A percentile compares a stretch with the other conserved stretches of the same genome.
Conservation (phyloP, 345 rosid genomes). For the Citropsis articulata region DNA sequence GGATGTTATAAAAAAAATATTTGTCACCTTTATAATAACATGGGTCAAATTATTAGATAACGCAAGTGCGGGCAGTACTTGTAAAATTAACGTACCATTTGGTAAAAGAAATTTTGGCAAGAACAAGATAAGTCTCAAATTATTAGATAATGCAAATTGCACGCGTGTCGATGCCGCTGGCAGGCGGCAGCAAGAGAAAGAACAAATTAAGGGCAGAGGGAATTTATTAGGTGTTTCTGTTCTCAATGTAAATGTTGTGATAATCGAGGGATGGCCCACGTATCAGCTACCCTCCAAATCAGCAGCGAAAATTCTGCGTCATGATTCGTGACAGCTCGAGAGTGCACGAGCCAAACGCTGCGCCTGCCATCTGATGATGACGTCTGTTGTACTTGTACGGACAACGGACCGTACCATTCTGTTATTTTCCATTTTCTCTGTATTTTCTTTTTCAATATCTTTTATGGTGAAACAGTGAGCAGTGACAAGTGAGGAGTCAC, state of each 20-base stretch:
- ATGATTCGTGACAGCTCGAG: slow-evolving; percentile 22
- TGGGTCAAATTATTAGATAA: neutral
- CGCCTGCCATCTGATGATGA: slow-evolving; percentile 9
- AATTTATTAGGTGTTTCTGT: slow-evolving; percentile 19
- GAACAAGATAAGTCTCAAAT: neutral
- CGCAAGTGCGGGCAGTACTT: neutral
- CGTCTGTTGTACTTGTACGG: slow-evolving; percentile 26
- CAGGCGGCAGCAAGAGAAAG: neutral
- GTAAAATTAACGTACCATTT: neutral
- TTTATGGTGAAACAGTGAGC: no score
- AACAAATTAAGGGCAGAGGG: slow-evolving; percentile 7
- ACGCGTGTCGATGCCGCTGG: neutral
- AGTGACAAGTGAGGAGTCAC: no score
- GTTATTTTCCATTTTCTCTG: neutral
- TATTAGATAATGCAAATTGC: neutral
- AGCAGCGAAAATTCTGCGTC: neutral
- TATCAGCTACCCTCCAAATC: slow-evolving; percentile 4
- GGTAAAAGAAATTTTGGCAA: neutral
- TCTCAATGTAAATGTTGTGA: neutral
- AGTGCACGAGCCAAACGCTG: slow-evolving; percentile 29
- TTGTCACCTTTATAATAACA: neutral
- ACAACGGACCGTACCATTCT: neutral
- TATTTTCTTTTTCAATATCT: neutral
- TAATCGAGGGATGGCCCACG: slow-evolving; percentile 10
- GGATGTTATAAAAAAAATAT: neutral